Percentiles rank a stretch among this genome's conserved stretches.
Conservation (phyloP, 2,329 filamentous ascomycete species). For the Paecilomyces sp. region DNA sequence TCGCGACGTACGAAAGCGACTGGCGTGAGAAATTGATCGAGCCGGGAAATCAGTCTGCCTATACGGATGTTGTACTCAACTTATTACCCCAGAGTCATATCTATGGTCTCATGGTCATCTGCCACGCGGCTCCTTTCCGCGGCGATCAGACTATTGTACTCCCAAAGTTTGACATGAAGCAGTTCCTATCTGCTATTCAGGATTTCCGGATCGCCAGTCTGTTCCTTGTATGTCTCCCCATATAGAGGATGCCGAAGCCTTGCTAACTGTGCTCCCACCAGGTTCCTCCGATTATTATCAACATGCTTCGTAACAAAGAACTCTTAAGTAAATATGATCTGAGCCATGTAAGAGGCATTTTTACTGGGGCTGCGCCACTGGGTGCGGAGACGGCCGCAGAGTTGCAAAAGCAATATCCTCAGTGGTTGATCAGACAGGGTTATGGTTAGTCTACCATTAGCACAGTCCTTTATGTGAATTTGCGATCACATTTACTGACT, state of each 20-base stretch:
- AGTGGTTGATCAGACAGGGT: constrained; percentile 61
- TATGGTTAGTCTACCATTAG: constrained; percentile 48
- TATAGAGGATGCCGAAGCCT: not conserved
- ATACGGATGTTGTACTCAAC: constrained; percentile 54
- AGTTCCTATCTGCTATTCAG: constrained; percentile 58
- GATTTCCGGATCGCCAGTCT: constrained; percentile 61
- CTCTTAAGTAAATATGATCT: constrained; percentile 62
- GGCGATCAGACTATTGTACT: constrained; percentile 69
- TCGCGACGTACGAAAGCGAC: constrained; percentile 44
- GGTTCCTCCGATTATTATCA: constrained; percentile 77
- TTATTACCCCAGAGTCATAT: constrained; percentile 79
- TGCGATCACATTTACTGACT: constrained; percentile 2
- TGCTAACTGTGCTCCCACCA: constrained; percentile 18
- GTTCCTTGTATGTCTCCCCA: constrained; percentile 50
- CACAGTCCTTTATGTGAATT: not conserved
- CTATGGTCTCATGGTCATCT: constrained; percentile 67
- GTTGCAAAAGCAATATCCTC: constrained; percentile 54
- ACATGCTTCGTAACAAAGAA: constrained; percentile 60
- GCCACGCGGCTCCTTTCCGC: constrained; percentile 57
- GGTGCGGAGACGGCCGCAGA: constrained; percentile 65
- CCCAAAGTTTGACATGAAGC: constrained; percentile 64
- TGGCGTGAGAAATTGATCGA: constrained; percentile 15
- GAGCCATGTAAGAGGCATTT: constrained; percentile 57
- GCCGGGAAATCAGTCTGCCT: constrained; percentile 40
- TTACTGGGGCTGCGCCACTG: constrained; percentile 71